Percentiles rank a stretch among this genome's conserved stretches.
phyloP scores from a whole-genome alignment of 2,329 filamentous ascomycete species.

The Neofusicoccum ribis region DNA sequence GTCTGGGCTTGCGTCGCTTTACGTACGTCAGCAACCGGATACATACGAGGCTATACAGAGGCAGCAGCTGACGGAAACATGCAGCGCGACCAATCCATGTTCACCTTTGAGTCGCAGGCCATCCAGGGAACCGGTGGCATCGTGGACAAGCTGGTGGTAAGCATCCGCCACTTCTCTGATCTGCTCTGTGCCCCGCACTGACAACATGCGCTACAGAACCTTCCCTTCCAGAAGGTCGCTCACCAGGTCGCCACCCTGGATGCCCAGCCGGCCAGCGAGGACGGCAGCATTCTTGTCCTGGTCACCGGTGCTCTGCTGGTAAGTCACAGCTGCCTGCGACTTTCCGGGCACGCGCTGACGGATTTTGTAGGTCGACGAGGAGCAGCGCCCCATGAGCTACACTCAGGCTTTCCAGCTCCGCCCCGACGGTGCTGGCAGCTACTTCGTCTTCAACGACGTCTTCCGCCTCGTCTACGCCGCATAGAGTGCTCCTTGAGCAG shows the following conservation, averaged over 20 bases:
- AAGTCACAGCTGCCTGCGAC: constrained; percentile 35
- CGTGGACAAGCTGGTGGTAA: constrained; percentile 77
- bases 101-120: constrained; percentile 82
- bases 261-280: constrained; percentile 71
- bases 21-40: constrained; percentile 60
- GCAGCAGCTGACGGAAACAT: background rate
- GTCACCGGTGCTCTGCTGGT: constrained; percentile 86
- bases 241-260: constrained; percentile 78
- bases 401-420: constrained; percentile 85
- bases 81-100: constrained; percentile 80
- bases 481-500: constrained; percentile 24
- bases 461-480: constrained; percentile 80
- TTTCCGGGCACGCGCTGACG: background rate
- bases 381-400: constrained; percentile 86
- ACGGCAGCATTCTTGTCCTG: constrained; percentile 76
- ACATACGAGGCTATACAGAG: background rate
- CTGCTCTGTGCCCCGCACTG: background rate
- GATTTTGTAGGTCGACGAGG: constrained; percentile 71
- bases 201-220: constrained; percentile 53
- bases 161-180: constrained; percentile 30
- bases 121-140: constrained; percentile 66
- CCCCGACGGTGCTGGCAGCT: constrained; percentile 66
- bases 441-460: constrained; percentile 90
- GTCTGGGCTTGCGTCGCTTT: constrained; percentile 65
- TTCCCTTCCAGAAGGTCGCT: constrained; percentile 79